phyloP scores from a whole-genome alignment of 495 filamentous ascomycete genomes.

The Collariella sp. region DNA sequence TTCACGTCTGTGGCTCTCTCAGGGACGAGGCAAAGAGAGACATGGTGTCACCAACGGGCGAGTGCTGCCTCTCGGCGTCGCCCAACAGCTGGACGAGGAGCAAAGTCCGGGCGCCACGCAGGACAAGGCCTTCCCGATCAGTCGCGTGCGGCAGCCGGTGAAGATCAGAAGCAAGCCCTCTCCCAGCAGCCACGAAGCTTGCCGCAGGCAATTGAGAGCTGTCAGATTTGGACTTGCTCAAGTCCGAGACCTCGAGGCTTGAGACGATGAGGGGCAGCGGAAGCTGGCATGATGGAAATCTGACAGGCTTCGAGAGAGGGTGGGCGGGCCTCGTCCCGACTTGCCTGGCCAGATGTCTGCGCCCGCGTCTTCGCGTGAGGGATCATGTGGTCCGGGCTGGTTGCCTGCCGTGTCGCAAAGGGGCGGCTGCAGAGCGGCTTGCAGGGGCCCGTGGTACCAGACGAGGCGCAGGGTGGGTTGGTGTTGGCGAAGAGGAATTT shows the following conservation, averaged over 20 bases:
- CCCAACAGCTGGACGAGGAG: not conserved
- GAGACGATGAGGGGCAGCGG: no score
- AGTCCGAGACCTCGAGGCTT: not conserved
- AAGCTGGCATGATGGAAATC: no score
- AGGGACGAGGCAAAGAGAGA: not conserved
- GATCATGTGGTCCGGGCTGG: not conserved
- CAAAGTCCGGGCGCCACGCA: conserved; percentile 9
- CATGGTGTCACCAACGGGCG: no score
- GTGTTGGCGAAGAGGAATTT: no score
- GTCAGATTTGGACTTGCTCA: not conserved
- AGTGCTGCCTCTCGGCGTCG: not conserved
- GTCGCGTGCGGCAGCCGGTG: conserved; percentile 5
- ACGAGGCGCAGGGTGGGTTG: not conserved
- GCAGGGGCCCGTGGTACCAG: not conserved
- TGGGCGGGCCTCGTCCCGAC: no score
- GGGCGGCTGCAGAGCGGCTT: not conserved
- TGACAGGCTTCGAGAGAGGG: no score
- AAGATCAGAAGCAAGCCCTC: not conserved
- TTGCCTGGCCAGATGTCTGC: no score
- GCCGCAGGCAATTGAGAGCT: not conserved
- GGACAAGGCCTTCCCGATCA: not conserved
- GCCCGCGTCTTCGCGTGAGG: not conserved
- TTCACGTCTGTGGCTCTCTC: not conserved
- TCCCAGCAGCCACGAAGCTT: not conserved
- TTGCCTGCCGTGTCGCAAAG: not conserved